Base-by-base conservation (phyloP, 108 stramenopile species). In the Cyclotella baltica region DNA sequence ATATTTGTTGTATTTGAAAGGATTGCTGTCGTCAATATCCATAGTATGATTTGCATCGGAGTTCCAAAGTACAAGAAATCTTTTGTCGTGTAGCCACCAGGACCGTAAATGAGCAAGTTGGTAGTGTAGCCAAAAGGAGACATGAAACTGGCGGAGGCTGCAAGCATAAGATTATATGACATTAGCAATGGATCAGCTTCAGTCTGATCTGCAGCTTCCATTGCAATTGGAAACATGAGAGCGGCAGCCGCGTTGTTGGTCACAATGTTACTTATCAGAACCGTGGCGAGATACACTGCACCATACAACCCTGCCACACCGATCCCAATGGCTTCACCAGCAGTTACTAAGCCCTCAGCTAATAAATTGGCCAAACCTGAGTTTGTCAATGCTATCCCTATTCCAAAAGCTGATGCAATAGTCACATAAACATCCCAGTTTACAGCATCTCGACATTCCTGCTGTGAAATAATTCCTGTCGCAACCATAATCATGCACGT, bases 211-310 rank as follows among this genome's bases (percentile, higher is more conserved):
- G 90, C 91, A 16, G 92, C 94, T 63, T 87, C 84, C 64, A 96
- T 83, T 30, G 95, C 95, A 50, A 95, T 90, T 28, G 92, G 90
- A 75, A 92, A 95, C 64, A 95, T 83, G 27, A 95, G 66, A 18
- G 95, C 90, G 13, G 95, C 95, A 22, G 95, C 95, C 43, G 95
- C 95, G 72, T 93, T 93, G 84, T 96, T 96, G 4, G 95, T 96
- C 2, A 96, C 90, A 19, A 93, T 73, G 55, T 87, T 89, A 57
- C 87, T 90, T 38, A 96, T 93, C 62, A 96, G 43, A 65, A 91
- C 88, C 20, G 92, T 93, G 20, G 91, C 95, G 72, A 96, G 70
- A 52, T 96, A 93, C 10, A 96, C 91, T n/a, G 92, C 87, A 48
- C 87, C 94, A 43, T 85, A 88, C 38, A 93, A 72, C 9, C 94